These are phyloP conservation scores for Blastobotrys capitulatus DNA, from an alignment of 1,139 yeast species.

Conservation along the genomic window DNA sequence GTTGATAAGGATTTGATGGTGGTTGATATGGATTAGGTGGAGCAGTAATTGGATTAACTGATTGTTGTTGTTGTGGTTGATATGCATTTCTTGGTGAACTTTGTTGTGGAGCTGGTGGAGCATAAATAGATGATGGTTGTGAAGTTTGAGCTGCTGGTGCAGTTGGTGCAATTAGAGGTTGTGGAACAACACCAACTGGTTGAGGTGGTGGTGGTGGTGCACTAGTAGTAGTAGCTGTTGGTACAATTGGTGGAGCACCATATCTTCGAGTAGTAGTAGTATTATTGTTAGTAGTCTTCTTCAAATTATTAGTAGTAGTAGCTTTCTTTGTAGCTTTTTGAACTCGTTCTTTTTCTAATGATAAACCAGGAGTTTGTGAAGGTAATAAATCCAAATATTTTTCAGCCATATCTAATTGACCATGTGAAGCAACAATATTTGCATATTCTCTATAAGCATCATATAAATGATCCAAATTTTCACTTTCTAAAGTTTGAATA, in stretches of 20 bases:
- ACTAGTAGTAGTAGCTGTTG: slow-evolving; percentile 12
- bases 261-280: slow-evolving; percentile 1
- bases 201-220: slow-evolving; percentile 5
- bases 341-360: slow-evolving; percentile 73
- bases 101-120: not conserved
- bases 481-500: slow-evolving; percentile 30
- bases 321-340: slow-evolving; percentile 44
- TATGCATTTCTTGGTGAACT: slow-evolving; percentile 6
- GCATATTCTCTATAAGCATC: slow-evolving; percentile 71
- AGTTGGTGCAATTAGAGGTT: not conserved
- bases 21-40: slow-evolving; percentile 12
- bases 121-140: not conserved
- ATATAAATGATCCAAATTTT: slow-evolving; percentile 47
- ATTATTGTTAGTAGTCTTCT: not conserved
- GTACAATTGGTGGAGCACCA: slow-evolving; percentile 1
- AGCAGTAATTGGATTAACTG: not conserved
- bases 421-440: slow-evolving; percentile 71
- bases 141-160: not conserved
- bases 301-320: slow-evolving; percentile 1
- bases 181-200: not conserved
- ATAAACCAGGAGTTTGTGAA: slow-evolving; percentile 51
- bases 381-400: slow-evolving; percentile 68
- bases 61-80: not conserved
- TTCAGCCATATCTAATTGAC: slow-evolving; percentile 77
- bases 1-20: slow-evolving; percentile 5